These are phyloP conservation scores for Sarocladium kiliense DNA, from an alignment of 2,329 filamentous ascomycete species.

Conservation along the genomic window DNA sequence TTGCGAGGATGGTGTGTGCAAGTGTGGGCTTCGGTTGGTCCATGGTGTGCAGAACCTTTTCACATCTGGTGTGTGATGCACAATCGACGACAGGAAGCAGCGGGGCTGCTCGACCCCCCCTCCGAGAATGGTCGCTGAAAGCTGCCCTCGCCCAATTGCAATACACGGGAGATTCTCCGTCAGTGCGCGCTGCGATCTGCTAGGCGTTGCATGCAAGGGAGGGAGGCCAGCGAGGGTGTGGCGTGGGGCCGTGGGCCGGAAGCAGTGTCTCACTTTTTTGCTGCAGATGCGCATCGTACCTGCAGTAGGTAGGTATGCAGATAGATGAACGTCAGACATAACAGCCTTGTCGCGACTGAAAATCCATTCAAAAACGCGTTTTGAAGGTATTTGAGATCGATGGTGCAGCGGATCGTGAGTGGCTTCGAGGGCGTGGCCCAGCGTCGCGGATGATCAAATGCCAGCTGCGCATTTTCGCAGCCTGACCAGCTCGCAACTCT, in stretches of 20 bases:
- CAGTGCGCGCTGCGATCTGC: background rate
- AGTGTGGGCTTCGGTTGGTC: background rate
- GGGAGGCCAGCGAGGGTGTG: slow-evolving; percentile 1
- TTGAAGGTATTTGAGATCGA: slow-evolving; percentile 7
- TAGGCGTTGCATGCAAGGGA: slow-evolving; percentile 6
- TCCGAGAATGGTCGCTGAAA: background rate
- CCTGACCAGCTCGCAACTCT: background rate
- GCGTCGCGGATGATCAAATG: slow-evolving; percentile 6
- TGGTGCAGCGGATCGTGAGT: background rate
- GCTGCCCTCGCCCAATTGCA: slow-evolving; percentile 8
- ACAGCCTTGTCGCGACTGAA: slow-evolving; percentile 8
- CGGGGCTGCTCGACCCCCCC: background rate
- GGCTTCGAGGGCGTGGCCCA: background rate
- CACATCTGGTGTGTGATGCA: background rate
- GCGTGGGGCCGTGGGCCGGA: slow-evolving; percentile 3
- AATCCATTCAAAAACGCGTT: background rate
- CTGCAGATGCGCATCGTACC: slow-evolving; percentile 10
- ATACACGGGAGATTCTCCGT: slow-evolving; percentile 7
- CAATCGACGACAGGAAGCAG: background rate
- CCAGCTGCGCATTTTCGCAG: background rate
- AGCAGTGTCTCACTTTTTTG: slow-evolving; percentile 5
- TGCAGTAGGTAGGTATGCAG: slow-evolving; percentile 9
- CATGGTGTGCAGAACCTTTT: background rate
- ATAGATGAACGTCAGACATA: slow-evolving; percentile 7
- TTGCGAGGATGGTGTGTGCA: background rate